Evolutionary conservation across 2,329 filamentous ascomycete genomes (phyloP).

Genomic region (Mycosphaerella sp.): DNA sequence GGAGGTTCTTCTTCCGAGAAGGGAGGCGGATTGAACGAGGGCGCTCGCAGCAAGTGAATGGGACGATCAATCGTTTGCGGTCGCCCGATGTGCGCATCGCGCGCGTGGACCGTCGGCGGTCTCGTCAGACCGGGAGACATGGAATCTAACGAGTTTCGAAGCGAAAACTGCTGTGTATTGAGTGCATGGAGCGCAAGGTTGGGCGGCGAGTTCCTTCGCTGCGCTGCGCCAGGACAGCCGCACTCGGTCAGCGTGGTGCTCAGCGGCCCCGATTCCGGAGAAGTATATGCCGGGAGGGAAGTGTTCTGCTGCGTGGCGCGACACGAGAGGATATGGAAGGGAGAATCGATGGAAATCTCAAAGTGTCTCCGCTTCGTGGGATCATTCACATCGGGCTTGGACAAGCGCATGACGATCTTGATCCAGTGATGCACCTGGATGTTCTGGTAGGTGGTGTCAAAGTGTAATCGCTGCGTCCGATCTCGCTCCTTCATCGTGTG

Average conservation of each 20-base stretch:
- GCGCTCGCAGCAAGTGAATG: slow-evolving; percentile 75
- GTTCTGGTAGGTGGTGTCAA: slow-evolving; percentile 88
- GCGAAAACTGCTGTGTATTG: slow-evolving; percentile 27
- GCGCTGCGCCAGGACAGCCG: slow-evolving; percentile 61
- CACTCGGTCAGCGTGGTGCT: slow-evolving; percentile 46
- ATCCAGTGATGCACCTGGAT: slow-evolving; percentile 96
- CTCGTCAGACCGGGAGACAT: slow-evolving; percentile 45
- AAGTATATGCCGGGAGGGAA: slow-evolving; percentile 71
- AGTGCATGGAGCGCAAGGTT: slow-evolving; percentile 52
- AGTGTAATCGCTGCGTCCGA: slow-evolving; percentile 61
- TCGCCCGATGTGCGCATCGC: slow-evolving; percentile 22
- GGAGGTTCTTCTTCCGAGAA: slow-evolving; percentile 77
- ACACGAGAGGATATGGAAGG: slow-evolving; percentile 88
- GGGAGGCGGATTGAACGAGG: slow-evolving; percentile 80
- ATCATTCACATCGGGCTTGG: slow-evolving; percentile 71
- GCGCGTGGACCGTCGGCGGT: slow-evolving; percentile 40
- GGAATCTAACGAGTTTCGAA: slow-evolving; percentile 8
- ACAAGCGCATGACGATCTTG: slow-evolving; percentile 93
- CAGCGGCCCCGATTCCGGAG: slow-evolving; percentile 34
- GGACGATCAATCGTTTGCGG: slow-evolving; percentile 50
- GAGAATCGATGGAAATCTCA: slow-evolving; percentile 93
- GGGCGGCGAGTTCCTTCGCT: slow-evolving; percentile 44
- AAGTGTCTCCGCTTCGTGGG: slow-evolving; percentile 78
- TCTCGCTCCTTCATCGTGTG: slow-evolving; percentile 72
- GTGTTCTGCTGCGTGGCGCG: slow-evolving; percentile 89